Evolutionary conservation across 1,284 basidiomycete species (phyloP).

Genomic region (Pholiota adiposa): DNA sequence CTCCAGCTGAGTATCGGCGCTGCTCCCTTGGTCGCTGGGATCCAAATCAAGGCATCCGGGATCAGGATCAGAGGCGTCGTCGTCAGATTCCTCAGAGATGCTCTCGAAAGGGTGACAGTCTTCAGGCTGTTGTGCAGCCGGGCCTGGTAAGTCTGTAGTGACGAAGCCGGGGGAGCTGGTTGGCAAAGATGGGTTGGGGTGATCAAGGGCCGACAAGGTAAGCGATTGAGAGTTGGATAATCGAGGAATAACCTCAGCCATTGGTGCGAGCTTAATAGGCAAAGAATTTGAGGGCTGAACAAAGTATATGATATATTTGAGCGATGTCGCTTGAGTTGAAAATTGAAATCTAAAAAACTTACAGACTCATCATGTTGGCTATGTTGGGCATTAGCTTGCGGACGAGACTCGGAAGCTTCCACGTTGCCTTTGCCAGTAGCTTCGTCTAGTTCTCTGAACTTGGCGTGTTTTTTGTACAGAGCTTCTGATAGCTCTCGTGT

Average conservation of each 20-base stretch:
- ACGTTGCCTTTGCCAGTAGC: background rate
- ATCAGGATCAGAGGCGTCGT: conserved; percentile 7
- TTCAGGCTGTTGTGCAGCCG: conserved; percentile 1
- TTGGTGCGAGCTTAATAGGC: conserved; percentile 2
- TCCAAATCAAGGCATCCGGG: conserved; percentile 3
- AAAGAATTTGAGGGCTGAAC: conserved; percentile 3
- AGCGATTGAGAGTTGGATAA: background rate
- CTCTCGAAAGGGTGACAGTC: conserved; percentile 2
- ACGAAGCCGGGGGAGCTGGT: conserved; percentile 2
- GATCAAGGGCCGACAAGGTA: conserved; percentile 1
- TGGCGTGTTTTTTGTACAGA: background rate
- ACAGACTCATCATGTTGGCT: conserved; percentile 7
- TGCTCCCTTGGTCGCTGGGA: background rate
- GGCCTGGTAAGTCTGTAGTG: conserved; percentile 3
- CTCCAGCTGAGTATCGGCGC: background rate
- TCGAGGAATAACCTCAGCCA: background rate
- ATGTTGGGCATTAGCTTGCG: background rate
- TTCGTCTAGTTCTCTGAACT: conserved; percentile 8
- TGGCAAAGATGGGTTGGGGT: conserved; percentile 9
- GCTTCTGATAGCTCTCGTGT: background rate
- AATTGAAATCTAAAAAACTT: conserved; percentile 8
- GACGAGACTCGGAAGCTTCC: background rate
- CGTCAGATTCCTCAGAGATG: conserved; percentile 3
- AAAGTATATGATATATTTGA: conserved; percentile 7
- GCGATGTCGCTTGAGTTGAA: background rate